phyloP scores from a whole-genome alignment of 345 rosid species.

The Bretschneidera sinensis region DNA sequence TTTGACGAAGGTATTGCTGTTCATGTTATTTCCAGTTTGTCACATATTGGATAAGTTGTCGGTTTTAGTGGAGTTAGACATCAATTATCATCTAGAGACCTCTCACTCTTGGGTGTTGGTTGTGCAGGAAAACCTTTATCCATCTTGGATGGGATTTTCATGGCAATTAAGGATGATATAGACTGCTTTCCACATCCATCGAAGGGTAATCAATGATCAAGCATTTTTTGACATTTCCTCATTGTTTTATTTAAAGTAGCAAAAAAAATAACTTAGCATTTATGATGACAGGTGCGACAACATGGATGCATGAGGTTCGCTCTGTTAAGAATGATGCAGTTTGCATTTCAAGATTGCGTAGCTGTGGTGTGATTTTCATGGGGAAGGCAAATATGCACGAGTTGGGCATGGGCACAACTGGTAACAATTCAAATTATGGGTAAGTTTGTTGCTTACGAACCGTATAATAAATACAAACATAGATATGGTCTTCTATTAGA shows the following conservation, averaged over 20 bases:
- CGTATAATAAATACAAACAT: neutral
- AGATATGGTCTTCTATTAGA: neutral
- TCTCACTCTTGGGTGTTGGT: conserved; percentile 7
- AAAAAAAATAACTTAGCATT: conserved; percentile 6
- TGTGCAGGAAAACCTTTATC: conserved; percentile 74
- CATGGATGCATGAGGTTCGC: conserved; percentile 82
- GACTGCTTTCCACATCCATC: conserved; percentile 71
- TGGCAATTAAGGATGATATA: conserved; percentile 88
- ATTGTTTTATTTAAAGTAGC: neutral
- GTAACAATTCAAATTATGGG: conserved; percentile 92
- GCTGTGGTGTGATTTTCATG: conserved; percentile 72
- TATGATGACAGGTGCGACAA: conserved; percentile 61
- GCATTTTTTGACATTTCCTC: neutral
- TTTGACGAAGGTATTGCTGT: conserved; percentile 58
- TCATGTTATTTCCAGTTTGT: neutral
- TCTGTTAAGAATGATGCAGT: conserved; percentile 60
- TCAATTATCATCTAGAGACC: neutral
- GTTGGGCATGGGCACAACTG: conserved; percentile 92
- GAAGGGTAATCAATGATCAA: conserved; percentile 41
- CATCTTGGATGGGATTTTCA: conserved; percentile 72
- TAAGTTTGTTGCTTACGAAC: conserved; percentile 25
- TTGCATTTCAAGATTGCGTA: conserved; percentile 63
- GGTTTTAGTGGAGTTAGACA: conserved; percentile 16
- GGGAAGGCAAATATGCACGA: conserved; percentile 98
- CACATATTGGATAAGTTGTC: neutral